Conservation (phyloP, 106 monocot genomes). For the Allium cepa region DNA sequence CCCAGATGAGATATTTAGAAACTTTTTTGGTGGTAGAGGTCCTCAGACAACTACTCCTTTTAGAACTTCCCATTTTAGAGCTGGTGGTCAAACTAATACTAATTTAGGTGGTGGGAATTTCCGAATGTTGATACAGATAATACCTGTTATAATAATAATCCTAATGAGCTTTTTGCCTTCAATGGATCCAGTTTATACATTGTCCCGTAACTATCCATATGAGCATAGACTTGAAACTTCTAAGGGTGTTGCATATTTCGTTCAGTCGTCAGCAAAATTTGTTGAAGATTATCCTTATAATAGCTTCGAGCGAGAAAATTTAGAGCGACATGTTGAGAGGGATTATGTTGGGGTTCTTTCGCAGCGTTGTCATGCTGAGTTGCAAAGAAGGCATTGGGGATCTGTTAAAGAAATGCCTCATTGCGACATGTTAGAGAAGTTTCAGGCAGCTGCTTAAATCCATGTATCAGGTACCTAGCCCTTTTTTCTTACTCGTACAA, state of each 20-base stretch:
- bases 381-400: slow-evolving; percentile 83
- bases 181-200: slow-evolving; percentile 53
- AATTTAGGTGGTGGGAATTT: slow-evolving; percentile 28
- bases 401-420: slow-evolving; percentile 43
- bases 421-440: slow-evolving; percentile 84
- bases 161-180: slow-evolving; percentile 80
- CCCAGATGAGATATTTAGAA: slow-evolving; percentile 94
- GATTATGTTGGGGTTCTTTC: slow-evolving; percentile 61
- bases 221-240: slow-evolving; percentile 63
- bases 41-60: slow-evolving; percentile 41
- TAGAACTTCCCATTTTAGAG: slow-evolving; percentile 63
- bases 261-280: slow-evolving; percentile 56
- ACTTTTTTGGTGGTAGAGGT: slow-evolving; percentile 75
- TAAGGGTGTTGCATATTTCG: slow-evolving; percentile 65
- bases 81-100: slow-evolving; percentile 32
- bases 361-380: slow-evolving; percentile 76
- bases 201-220: slow-evolving; percentile 46
- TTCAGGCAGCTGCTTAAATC: slow-evolving; percentile 26
- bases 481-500: neutral
- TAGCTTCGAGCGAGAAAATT: slow-evolving; percentile 39
- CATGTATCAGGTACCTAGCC: neutral
- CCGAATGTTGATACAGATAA: slow-evolving; percentile 56
- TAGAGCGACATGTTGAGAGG: slow-evolving; percentile 71
- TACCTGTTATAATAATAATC: slow-evolving; percentile 69
- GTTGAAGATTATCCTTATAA: slow-evolving; percentile 66